Percentiles rank a stretch among this genome's conserved stretches.
Conservation (phyloP, 106 monocot genomes). For the Acorus calamus region DNA sequence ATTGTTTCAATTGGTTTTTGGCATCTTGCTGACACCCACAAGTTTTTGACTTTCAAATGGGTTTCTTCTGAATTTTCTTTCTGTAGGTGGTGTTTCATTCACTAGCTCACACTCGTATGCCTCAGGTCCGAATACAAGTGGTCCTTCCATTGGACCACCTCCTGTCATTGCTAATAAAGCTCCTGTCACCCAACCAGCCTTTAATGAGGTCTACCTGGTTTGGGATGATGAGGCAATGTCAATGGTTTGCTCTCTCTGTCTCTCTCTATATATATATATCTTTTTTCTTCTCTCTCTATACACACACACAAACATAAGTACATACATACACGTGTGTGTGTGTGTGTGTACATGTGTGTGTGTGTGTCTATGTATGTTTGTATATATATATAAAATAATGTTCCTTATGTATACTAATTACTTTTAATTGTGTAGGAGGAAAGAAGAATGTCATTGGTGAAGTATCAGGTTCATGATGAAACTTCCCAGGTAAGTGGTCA, state of each 20-base stretch:
- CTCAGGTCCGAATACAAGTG: constrained; percentile 80
- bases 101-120: constrained; percentile 63
- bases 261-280: background rate
- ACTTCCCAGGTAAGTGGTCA: constrained; percentile 97
- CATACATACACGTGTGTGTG: no score
- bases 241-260: constrained; percentile 41
- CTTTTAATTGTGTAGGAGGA: constrained; percentile 54
- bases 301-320: no score
- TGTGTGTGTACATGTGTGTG: no score
- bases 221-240: constrained; percentile 99
- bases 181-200: constrained; percentile 36
- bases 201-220: constrained; percentile 92
- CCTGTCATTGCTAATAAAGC: constrained; percentile 84
- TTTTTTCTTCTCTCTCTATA: background rate
- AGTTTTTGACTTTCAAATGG: no score
- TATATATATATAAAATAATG: background rate
- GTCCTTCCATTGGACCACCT: constrained; percentile 78
- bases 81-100: constrained; percentile 24
- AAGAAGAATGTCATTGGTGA: constrained; percentile 70
- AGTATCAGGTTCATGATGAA: constrained; percentile 99
- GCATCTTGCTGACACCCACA: background rate
- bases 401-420: background rate
- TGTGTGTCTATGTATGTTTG: no score
- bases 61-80: background rate
- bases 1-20: background rate